Evolutionary conservation across 164 flowering plant genomes (phyloP).

Genomic region (Magnolia changhungtana): DNA sequence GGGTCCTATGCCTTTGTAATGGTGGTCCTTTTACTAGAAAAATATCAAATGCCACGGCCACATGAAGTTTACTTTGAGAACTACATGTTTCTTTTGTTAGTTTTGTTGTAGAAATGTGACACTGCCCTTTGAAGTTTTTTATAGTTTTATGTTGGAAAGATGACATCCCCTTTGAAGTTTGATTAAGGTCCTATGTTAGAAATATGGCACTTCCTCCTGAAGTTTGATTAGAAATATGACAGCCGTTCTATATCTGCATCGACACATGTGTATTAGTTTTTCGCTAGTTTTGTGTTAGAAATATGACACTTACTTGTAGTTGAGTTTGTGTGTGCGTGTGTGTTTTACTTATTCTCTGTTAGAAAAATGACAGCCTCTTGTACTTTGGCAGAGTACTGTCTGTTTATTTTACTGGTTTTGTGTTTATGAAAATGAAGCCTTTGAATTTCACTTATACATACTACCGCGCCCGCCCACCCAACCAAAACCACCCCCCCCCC

Average conservation of each 20-base stretch:
- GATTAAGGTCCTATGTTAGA: no score
- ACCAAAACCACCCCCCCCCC: no score
- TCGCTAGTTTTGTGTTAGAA: not conserved
- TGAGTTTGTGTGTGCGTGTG: not conserved
- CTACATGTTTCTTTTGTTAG: not conserved
- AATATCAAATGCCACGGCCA: no score
- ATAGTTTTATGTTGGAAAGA: no score
- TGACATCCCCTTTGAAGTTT: no score
- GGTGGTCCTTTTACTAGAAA: no score
- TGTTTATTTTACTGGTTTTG: not conserved
- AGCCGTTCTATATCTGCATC: no score
- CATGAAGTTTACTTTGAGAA: slow-evolving; percentile 4
- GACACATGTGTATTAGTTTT: not conserved
- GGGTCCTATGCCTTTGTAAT: not conserved
- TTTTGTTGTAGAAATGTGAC: not conserved
- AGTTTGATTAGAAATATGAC: no score
- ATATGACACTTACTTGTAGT: not conserved
- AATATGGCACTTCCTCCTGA: no score
- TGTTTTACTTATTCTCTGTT: not conserved
- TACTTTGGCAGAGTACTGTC: not conserved
- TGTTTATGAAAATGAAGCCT: not conserved
- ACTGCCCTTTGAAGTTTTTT: no score
- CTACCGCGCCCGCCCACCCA: no score
- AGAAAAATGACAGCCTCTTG: not conserved
- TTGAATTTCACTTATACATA: not conserved